Conservation (phyloP, 371 early-diverging fungal species). For the Blyttiomyces sp. region DNA sequence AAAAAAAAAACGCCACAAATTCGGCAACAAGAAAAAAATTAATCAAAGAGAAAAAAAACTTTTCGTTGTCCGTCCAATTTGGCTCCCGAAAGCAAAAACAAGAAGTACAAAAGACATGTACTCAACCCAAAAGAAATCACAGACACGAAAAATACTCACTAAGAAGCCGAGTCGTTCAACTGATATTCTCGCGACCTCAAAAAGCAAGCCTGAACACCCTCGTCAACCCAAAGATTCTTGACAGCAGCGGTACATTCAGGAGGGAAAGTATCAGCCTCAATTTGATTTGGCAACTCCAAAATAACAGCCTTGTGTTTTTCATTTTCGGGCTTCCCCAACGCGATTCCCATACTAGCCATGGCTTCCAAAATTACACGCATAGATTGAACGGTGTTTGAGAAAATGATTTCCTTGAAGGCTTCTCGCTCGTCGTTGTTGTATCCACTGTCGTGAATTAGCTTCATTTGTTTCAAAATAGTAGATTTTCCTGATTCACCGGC, state of each 20-base stretch:
- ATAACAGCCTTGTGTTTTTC: conserved; percentile 66
- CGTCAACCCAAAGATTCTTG: conserved; percentile 63
- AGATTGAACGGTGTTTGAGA: conserved; percentile 90
- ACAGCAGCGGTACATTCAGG: conserved; percentile 71
- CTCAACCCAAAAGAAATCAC: neutral
- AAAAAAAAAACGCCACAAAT: neutral
- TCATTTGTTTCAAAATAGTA: conserved; percentile 96
- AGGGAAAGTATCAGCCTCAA: conserved; percentile 78
- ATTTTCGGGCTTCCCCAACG: conserved; percentile 57
- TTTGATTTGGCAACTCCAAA: conserved; percentile 74
- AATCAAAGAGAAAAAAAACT: neutral
- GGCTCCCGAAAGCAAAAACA: too few relatives aligned
- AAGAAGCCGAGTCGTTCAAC: conserved; percentile 74
- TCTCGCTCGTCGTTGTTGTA: conserved; percentile 83
- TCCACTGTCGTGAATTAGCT: conserved; percentile 89
- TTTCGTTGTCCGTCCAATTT: neutral
- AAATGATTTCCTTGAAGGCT: conserved; percentile 90
- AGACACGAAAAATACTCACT: conserved; percentile 16
- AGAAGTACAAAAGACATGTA: neutral
- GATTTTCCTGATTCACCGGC: conserved; percentile 97
- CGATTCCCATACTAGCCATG: conserved; percentile 78
- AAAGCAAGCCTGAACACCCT: conserved; percentile 54
- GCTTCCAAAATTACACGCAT: conserved; percentile 93
- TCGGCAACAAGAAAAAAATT: neutral
- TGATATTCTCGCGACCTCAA: conserved; percentile 71